A percentile compares a stretch with the other conserved stretches of the same genome.
phyloP scores from a whole-genome alignment of 2,329 filamentous ascomycete species.

The Simplicillium aogashimaense region DNA sequence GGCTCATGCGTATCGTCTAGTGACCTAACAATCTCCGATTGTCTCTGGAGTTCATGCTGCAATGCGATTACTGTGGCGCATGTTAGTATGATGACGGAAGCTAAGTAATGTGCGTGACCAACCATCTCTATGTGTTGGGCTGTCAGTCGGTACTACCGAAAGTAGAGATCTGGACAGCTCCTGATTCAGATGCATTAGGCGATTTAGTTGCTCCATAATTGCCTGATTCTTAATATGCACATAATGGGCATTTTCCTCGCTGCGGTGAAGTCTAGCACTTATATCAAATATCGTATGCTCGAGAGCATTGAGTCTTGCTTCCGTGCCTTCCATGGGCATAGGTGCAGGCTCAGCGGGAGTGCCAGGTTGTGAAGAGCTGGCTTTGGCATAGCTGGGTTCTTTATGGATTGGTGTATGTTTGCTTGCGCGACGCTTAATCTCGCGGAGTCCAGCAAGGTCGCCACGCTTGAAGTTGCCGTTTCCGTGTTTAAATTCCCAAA shows the following conservation, averaged over 20 bases:
- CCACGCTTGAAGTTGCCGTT: constrained; percentile 95
- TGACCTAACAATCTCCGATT: constrained; percentile 44
- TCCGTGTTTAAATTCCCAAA: constrained; percentile 99
- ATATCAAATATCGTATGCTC: constrained; percentile 81
- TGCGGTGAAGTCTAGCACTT: constrained; percentile 62
- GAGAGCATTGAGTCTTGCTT: constrained; percentile 62
- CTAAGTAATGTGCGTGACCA: constrained; percentile 28
- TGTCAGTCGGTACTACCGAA: constrained; percentile 65
- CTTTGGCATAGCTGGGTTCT: constrained; percentile 75
- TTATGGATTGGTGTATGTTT: constrained; percentile 87
- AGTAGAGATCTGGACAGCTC: constrained; percentile 71
- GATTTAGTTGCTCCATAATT: constrained; percentile 69
- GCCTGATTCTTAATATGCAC: constrained; percentile 74
- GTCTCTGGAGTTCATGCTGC: constrained; percentile 51
- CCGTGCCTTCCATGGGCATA: constrained; percentile 61
- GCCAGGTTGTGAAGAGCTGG: constrained; percentile 65
- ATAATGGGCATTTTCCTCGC: constrained; percentile 73
- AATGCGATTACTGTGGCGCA: constrained; percentile 37
- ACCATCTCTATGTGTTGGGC: constrained; percentile 74
- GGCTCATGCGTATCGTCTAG: constrained; percentile 59
- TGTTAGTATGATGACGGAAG: constrained; percentile 6
- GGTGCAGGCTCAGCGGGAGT: constrained; percentile 75
- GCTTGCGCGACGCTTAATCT: constrained; percentile 92
- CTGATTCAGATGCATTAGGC: constrained; percentile 66
- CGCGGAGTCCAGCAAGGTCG: constrained; percentile 79